phyloP scores from a whole-genome alignment of 768 basidiomycete species.

The Lentinula edodes region DNA sequence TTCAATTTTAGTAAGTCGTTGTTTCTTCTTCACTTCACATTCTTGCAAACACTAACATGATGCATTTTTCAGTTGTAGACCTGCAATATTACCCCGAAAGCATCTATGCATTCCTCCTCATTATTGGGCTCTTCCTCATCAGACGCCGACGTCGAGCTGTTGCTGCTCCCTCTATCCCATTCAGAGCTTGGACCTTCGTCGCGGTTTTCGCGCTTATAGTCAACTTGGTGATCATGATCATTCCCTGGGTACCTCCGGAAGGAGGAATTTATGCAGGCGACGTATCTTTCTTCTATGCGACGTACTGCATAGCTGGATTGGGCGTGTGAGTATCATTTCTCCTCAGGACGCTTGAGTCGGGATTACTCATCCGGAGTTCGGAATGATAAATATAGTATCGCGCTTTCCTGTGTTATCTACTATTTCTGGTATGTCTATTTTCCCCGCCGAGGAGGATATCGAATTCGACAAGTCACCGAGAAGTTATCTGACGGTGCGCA shows the following conservation, averaged over 20 bases:
- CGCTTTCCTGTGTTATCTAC: conserved; percentile 24
- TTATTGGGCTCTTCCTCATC: background rate
- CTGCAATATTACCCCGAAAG: background rate
- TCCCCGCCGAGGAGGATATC: conserved; percentile 38
- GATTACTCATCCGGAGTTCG: background rate
- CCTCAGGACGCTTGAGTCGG: background rate
- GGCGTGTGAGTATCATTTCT: conserved; percentile 23
- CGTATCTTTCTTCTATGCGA: conserved; percentile 36
- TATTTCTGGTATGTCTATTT: conserved; percentile 32
- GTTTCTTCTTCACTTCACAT: background rate
- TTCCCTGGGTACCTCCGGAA: background rate
- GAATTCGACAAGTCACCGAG: conserved; percentile 40
- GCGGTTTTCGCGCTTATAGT: background rate
- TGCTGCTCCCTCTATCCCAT: background rate
- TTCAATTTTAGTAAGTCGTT: background rate
- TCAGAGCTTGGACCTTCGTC: background rate
- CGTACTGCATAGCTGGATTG: conserved; percentile 33
- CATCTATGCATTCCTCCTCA: background rate
- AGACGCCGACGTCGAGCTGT: background rate
- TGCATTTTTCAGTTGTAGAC: background rate
- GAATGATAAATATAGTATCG: conserved; percentile 16
- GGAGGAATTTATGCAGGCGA: background rate
- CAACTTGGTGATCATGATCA: background rate
- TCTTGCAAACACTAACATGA: no score
- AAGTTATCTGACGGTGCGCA: conserved; percentile 27